Conservation (phyloP, 2,329 filamentous ascomycete species). For the Dactylellina sp. region DNA sequence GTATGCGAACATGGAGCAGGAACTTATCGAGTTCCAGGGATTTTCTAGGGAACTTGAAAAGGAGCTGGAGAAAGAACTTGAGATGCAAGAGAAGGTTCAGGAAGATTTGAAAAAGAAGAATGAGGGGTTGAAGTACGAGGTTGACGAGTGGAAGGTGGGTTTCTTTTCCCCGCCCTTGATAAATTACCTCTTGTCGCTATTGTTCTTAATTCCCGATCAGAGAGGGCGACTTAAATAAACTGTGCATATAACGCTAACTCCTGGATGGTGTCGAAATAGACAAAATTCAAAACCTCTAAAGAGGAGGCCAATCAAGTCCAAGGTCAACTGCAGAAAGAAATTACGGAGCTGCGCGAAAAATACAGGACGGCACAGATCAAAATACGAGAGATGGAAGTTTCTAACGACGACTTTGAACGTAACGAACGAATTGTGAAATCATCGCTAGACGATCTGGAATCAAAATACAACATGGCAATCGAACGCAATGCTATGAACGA, state of each 20-base stretch:
- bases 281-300: constrained; percentile 96
- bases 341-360: constrained; percentile 86
- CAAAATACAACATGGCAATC: constrained; percentile 94
- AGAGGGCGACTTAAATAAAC: background rate
- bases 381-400: constrained; percentile 94
- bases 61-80: constrained; percentile 95
- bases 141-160: constrained; percentile 96
- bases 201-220: background rate
- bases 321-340: constrained; percentile 90
- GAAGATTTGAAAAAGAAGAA: constrained; percentile 86
- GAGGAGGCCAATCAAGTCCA: constrained; percentile 86
- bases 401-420: constrained; percentile 97
- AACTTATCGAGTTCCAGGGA: constrained; percentile 87
- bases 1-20: constrained; percentile 93
- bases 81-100: constrained; percentile 93
- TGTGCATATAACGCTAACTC: background rate
- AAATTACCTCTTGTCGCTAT: background rate
- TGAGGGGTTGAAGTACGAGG: constrained; percentile 85
- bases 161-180: background rate
- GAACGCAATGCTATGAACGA: constrained; percentile 93
- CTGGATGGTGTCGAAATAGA: constrained; percentile 66
- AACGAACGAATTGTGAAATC: constrained; percentile 96
- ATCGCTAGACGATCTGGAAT: constrained; percentile 95
- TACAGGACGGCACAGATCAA: constrained; percentile 84
- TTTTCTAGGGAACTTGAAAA: constrained; percentile 94